A percentile compares a stretch with the other conserved stretches of the same genome.
phyloP scores from a whole-genome alignment of 306 rosid species.

The Malus asiatica region DNA sequence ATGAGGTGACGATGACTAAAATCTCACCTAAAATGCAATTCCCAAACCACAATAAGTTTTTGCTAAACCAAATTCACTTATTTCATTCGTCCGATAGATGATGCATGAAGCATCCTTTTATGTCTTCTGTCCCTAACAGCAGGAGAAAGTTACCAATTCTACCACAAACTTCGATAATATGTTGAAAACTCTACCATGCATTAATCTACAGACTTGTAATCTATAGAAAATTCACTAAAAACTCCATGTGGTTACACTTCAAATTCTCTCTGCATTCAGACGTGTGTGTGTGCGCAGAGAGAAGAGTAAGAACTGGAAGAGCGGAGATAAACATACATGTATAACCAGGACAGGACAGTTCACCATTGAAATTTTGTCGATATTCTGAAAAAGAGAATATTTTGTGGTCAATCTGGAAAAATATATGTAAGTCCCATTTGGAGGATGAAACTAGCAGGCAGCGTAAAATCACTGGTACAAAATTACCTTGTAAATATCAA shows the following conservation, averaged over 20 bases:
- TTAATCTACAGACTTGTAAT: neutral
- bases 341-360: constrained; percentile 76
- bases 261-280: neutral
- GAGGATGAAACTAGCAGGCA: constrained; percentile 11
- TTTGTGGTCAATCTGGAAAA: neutral
- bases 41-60: neutral
- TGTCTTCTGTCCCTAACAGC: neutral
- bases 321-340: constrained; percentile 57
- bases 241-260: neutral
- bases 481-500: constrained; percentile 84
- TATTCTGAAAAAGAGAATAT: constrained; percentile 50
- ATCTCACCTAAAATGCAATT: neutral
- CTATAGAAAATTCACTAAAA: neutral
- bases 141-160: too few relatives aligned
- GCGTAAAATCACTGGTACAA: constrained; percentile 6
- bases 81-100: neutral
- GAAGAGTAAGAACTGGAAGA: neutral
- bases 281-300: neutral
- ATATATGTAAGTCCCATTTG: neutral
- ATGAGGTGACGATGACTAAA: neutral
- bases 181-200: too few relatives aligned
- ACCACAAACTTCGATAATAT: too few relatives aligned
- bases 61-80: neutral
- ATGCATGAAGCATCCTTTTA: neutral
- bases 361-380: constrained; percentile 70